Percentiles rank a stretch among this genome's conserved stretches.
Evolutionary conservation across 2,329 filamentous ascomycete species (phyloP).

Genomic region (Bipolaris oryzae): DNA sequence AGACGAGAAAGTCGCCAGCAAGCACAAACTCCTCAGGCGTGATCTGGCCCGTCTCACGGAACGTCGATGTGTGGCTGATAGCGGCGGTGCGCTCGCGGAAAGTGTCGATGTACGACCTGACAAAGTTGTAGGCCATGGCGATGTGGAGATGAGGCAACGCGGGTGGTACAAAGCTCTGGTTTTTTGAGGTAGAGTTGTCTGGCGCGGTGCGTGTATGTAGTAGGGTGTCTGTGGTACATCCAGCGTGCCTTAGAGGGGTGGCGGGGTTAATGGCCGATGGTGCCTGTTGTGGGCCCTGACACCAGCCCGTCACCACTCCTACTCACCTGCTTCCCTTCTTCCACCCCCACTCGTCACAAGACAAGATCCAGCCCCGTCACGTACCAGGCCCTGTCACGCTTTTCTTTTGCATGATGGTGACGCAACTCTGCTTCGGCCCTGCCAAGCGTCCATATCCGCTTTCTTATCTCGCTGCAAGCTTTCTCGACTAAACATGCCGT

Average conservation of each 20-base stretch:
- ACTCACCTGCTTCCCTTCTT: constrained; percentile 3
- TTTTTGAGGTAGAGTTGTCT: not conserved
- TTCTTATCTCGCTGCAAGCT: not conserved
- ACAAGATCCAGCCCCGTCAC: not conserved
- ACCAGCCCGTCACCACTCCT: constrained; percentile 11
- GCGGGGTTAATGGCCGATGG: constrained; percentile 7
- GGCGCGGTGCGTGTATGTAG: not conserved
- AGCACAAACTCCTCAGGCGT: constrained; percentile 96
- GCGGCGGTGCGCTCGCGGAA: constrained; percentile 91
- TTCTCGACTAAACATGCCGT: not conserved
- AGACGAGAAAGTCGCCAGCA: constrained; percentile 95
- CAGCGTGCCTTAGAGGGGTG: not conserved
- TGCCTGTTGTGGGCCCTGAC: constrained; percentile 10
- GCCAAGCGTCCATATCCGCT: not conserved
- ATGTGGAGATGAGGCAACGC: not conserved
- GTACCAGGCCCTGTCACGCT: not conserved
- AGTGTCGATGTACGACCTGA: constrained; percentile 90
- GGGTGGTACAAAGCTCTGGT: not conserved
- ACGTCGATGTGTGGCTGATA: constrained; percentile 87
- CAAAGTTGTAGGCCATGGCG: constrained; percentile 74
- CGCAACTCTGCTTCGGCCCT: not conserved
- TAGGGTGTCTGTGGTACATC: constrained; percentile 6
- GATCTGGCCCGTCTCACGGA: constrained; percentile 91
- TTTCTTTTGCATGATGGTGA: not conserved
- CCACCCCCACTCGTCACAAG: constrained; percentile 4